These are phyloP conservation scores for Aspergillus sp. DNA, from an alignment of 2,329 filamentous ascomycete species.

Conservation along the genomic window DNA sequence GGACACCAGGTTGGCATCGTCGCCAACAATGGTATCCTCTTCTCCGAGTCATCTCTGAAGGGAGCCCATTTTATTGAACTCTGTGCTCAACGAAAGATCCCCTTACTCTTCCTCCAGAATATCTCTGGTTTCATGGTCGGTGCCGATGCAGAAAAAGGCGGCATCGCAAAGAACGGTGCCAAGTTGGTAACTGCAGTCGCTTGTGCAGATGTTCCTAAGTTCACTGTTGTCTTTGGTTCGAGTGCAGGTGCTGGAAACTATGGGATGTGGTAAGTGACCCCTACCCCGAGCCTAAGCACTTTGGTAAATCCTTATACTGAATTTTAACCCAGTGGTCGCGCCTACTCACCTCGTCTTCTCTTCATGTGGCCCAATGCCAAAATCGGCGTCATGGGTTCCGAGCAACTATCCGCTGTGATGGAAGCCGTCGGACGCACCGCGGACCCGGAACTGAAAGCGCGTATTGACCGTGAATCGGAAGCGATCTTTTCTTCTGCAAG, in stretches of 20 bases:
- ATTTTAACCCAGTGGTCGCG: slow-evolving; percentile 57
- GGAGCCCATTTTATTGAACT: slow-evolving; percentile 96
- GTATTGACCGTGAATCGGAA: slow-evolving; percentile 87
- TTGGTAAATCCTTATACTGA: slow-evolving; percentile 5
- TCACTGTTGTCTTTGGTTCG: slow-evolving; percentile 91
- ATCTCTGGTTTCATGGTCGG: slow-evolving; percentile 99
- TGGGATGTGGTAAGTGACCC: slow-evolving; percentile 69
- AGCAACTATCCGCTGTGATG: slow-evolving; percentile 91
- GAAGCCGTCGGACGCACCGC: slow-evolving; percentile 79
- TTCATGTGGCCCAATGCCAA: slow-evolving; percentile 99
- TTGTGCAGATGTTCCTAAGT: slow-evolving; percentile 90
- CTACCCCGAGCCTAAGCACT: not conserved
- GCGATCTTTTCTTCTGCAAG: slow-evolving; percentile 81
- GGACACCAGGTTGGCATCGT: slow-evolving; percentile 87
- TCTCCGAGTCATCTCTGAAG: slow-evolving; percentile 82
- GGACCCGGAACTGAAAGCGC: slow-evolving; percentile 70
- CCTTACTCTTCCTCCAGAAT: slow-evolving; percentile 90
- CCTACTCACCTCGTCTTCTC: slow-evolving; percentile 82
- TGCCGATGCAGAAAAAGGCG: slow-evolving; percentile 80
- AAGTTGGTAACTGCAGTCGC: slow-evolving; percentile 94
- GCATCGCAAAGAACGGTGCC: slow-evolving; percentile 95
- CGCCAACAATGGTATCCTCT: slow-evolving; percentile 92
- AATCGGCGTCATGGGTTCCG: slow-evolving; percentile 90
- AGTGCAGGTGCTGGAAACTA: slow-evolving; percentile 95
- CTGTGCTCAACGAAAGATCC: slow-evolving; percentile 81